Conservation (phyloP, 441 rosid species). For the Erysimum pusillum region DNA sequence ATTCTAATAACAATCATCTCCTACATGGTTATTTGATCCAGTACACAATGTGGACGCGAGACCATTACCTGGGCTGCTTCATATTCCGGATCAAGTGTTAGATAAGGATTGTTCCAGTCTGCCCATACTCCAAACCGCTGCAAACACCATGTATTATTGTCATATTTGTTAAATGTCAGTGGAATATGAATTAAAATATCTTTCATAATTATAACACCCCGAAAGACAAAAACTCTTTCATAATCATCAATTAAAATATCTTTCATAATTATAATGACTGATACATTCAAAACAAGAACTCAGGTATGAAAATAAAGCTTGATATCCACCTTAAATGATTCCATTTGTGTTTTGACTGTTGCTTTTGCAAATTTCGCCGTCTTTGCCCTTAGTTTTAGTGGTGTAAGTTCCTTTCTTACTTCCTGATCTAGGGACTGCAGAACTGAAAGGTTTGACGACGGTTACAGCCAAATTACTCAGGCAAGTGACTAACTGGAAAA, state of each 20-base stretch:
- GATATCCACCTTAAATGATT: constrained; percentile 83
- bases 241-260: not conserved
- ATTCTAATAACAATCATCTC: constrained; percentile 19
- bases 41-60: constrained; percentile 34
- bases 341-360: constrained; percentile 96
- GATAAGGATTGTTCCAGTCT: constrained; percentile 88
- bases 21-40: constrained; percentile 26
- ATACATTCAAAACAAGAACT: constrained; percentile 18
- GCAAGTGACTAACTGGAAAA: constrained; percentile 37
- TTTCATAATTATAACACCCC: not conserved
- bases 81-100: constrained; percentile 93
- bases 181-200: constrained; percentile 1
- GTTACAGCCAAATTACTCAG: constrained; percentile 49
- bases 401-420: constrained; percentile 86
- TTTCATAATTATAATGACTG: constrained; percentile 4
- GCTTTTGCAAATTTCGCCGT: constrained; percentile 94
- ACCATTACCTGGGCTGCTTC: constrained; percentile 94
- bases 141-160: constrained; percentile 43
- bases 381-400: constrained; percentile 87
- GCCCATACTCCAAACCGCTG: constrained; percentile 99
- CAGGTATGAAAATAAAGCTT: constrained; percentile 8
- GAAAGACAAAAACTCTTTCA: not conserved
- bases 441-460: constrained; percentile 68
- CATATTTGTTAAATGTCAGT: constrained; percentile 15
- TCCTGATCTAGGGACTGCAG: constrained; percentile 92